Evolutionary conservation across 164 flowering plant species (phyloP), one percentile per base, ranked within the genome.

Genomic region (Aristolochia contorta): DNA sequence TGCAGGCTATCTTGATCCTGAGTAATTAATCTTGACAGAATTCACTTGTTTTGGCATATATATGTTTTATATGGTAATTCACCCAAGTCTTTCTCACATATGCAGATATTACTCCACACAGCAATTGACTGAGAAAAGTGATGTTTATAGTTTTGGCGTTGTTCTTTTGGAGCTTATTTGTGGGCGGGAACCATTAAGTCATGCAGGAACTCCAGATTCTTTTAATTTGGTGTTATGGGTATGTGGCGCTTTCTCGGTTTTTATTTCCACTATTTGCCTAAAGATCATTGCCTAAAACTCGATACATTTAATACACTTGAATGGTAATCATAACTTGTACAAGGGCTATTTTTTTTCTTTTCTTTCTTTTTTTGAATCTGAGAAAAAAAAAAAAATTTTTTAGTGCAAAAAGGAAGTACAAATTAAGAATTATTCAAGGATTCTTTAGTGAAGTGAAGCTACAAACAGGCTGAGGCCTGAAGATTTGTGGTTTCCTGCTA

Each of bases 1-100:
- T 43, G 89, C 89, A 37, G 96, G 96, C 54, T 89, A 89, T 74
- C 84, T 89, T 50, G 97, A 89, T 65, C 97, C 97, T 37, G 97
- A 89, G 97, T 87, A 81, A 68, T 81, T 56, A 18, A 57, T 65
- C 56, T 57, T 20, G 25, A 14, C 53, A 41, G 4, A 7, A 9
- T 18, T 8, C 45, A 23, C 50, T 32, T 23, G 9, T 54, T 49
- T 54, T 24, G 9, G 18, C 41, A 4, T 56, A 13, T 6, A 13
- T 56, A 18, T 21, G 47, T 18, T 57, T 41, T 32, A 6, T 41
- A 37, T 52, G 9, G 33, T 43, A 48, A 20, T 18, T 27, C 24
- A 32, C 64, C 63, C n/a, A 25, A 58, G 48, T 54, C 47, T 75
- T 32, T 33, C 52, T 55, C 64, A 50, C 43, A 19, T 62, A 15